phyloP scores from a whole-genome alignment of 208 protist genomes.

The Kentomonas sorsogonicus region DNA sequence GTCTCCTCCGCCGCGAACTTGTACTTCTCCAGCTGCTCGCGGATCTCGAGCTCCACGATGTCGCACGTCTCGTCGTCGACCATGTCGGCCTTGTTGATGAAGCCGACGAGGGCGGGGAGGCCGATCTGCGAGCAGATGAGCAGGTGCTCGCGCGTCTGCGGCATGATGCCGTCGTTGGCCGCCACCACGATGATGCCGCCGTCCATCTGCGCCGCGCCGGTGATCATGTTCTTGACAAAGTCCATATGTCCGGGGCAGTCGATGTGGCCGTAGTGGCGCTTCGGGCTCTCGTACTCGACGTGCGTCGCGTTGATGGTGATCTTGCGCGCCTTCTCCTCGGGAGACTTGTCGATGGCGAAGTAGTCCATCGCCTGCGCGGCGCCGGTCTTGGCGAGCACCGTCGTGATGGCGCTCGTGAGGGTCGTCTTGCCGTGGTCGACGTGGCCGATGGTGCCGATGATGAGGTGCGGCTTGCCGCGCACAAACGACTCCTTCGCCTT shows the following conservation, averaged over 20 bases:
- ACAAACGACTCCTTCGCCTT: constrained; percentile 86
- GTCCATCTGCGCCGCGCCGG: constrained; percentile 97
- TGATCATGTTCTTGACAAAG: constrained; percentile 99
- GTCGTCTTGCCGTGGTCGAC: constrained; percentile 99
- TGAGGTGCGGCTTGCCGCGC: constrained; percentile 96
- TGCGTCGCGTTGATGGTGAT: constrained; percentile 99
- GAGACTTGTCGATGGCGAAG: constrained; percentile 99
- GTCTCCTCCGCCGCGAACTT: constrained; percentile 92
- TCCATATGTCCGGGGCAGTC: constrained; percentile 99
- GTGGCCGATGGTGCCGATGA: constrained; percentile 99
- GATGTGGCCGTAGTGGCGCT: constrained; percentile 99
- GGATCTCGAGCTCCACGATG: constrained; percentile 96
- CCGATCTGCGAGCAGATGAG: constrained; percentile 98
- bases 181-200: constrained; percentile 90
- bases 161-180: constrained; percentile 96
- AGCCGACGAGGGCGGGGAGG: constrained; percentile 95
- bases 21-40: constrained; percentile 93
- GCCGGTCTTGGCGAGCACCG: constrained; percentile 85
- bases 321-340: constrained; percentile 98
- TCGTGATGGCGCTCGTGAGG: constrained; percentile 97
- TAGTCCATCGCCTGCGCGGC: constrained; percentile 85
- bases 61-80: constrained; percentile 93
- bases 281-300: constrained; percentile 98
- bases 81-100: constrained; percentile 98
- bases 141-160: constrained; percentile 99